Evolutionary conservation across 106 monocot species (phyloP), one percentile per base, ranked within the genome.

Genomic region (Posidonia australis): DNA sequence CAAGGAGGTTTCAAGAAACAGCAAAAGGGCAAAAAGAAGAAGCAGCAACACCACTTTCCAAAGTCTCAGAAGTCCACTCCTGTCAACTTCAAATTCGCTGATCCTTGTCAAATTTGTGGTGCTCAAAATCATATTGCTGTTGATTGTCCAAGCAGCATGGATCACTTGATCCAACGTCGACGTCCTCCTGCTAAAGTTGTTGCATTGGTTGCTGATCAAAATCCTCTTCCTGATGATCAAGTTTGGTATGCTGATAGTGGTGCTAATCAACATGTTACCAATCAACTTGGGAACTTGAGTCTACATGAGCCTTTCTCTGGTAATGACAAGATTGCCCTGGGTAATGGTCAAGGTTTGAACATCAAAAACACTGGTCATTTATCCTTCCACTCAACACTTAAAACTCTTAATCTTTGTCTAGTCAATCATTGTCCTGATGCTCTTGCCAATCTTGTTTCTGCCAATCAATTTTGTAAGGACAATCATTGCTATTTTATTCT

Each of bases 321-420:
- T 49, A 7, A 49, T 6, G 49, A n/a, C 5, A 49, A 16, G 5
- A 49, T 49, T 49, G 49, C 2, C 16, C 7, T 49, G 16, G n/a
- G 49, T 49, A 49, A 49, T 49, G n/a, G n/a, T 49, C 49, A 49
- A 51, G n/a, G 49, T 19, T 51, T 51, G 19, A 51, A 51, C 49
- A 51, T 51, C 0, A 5, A 3, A 51, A 51, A 19, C 20, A 7
- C n/a, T 0, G 0, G 16, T 19, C 49, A 51, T 51, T 51, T 51
- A 19, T 51, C 49, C 20, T 51, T 51, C 49, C 0, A 49, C 19
- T 49, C 49, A 5, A 5, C 1, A n/a, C 49, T 5, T 49, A 49
- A 49, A 13, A 49, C 49, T 49, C 49, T 13, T 49, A 49, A 5
- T 19, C 49, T 49, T 49, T 51, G 49, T 19, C 49, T 18, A 18